Percentiles rank a stretch among this genome's conserved stretches.
These are phyloP conservation scores for Aspergillus nanangensis DNA, from an alignment of 495 filamentous ascomycete species.

Conservation along the genomic window DNA sequence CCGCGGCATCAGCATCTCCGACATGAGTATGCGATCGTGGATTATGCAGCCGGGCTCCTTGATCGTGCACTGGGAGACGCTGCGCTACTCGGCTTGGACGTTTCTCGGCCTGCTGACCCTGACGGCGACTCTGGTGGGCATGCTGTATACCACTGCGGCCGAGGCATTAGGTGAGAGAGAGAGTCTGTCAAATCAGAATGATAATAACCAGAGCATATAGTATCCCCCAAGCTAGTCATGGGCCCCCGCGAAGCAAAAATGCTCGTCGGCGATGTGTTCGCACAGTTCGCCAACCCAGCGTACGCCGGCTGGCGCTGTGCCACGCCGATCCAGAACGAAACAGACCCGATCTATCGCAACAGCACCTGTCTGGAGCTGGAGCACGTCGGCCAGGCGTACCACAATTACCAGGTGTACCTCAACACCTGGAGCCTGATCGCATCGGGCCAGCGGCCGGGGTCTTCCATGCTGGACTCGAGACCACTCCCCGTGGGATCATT, in stretches of 20 bases:
- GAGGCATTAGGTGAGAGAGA: constrained; percentile 55
- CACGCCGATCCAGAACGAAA: constrained; percentile 46
- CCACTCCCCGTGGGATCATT: constrained; percentile 53
- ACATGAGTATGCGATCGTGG: constrained; percentile 62
- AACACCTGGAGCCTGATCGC: constrained; percentile 43
- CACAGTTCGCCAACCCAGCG: constrained; percentile 52
- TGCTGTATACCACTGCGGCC: constrained; percentile 71
- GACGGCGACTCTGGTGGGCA: constrained; percentile 54
- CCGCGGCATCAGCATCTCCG: constrained; percentile 62
- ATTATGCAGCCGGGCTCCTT: constrained; percentile 61
- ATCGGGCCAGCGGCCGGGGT: constrained; percentile 27
- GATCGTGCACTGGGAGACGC: constrained; percentile 59
- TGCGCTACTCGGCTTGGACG: constrained; percentile 56
- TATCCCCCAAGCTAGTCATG: constrained; percentile 59
- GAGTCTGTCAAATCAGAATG: too few relatives aligned
- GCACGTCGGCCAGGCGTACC: constrained; percentile 56
- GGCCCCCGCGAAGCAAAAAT: constrained; percentile 36
- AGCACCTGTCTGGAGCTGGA: constrained; percentile 60
- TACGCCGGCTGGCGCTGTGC: constrained; percentile 51
- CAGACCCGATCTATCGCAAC: constrained; percentile 31
- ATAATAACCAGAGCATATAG: too few relatives aligned
- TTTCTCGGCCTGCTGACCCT: constrained; percentile 55
- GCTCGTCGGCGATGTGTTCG: constrained; percentile 52
- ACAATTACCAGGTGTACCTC: constrained; percentile 47
- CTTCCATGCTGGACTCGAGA: constrained; percentile 33